Evolutionary conservation across 306 rosid species (phyloP), one percentile per base, ranked within the genome.

Genomic region (Rubus parviflorus): DNA sequence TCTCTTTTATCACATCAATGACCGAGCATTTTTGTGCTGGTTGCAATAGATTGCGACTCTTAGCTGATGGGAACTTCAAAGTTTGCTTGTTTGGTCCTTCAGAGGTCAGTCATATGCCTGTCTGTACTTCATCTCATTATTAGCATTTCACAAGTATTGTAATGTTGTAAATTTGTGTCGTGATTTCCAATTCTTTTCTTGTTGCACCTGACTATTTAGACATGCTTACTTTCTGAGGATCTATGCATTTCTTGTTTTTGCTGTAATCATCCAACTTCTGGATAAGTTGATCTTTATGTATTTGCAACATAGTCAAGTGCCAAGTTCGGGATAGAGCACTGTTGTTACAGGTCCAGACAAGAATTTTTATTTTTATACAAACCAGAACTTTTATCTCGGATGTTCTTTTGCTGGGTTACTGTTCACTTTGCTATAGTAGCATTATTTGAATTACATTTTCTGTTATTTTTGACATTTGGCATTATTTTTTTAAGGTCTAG

Each of bases 1-100:
- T 94, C 84, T 94, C 97, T 7, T 94, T 94, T 75, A 92, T 94
- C 84, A 94, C 95, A 70, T 92, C 97, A 56, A 92, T 94, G 98
- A 88, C 98, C 23, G 91, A 94, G 87, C 98, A 94, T 86, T 94
- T 94, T 82, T 94, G 98, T 86, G 95, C 95, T 69, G 98, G 98
- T 81, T 94, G 98, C 90, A 94, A 89, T 80, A 89, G 98, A 83
- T 79, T 94, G 89, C 92, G 98, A 66, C 84, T 94, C 58, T 86
- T 92, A 83, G 98, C 98, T 9, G 97, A 90, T 83, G 98, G 98
- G 73, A 94, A 90, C 89, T 89, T 94, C 67, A 94, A 92, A 89
- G 98, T 94, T 42, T 92, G 98, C 83, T 87, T 94, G 67, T 94
- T 94, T 84, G 98, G 98, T 58, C 94, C 98, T 80, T 88, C 98